These are phyloP conservation scores for Cucurbita pepo DNA, from an alignment of 306 rosid genomes.

Conservation along the genomic window DNA sequence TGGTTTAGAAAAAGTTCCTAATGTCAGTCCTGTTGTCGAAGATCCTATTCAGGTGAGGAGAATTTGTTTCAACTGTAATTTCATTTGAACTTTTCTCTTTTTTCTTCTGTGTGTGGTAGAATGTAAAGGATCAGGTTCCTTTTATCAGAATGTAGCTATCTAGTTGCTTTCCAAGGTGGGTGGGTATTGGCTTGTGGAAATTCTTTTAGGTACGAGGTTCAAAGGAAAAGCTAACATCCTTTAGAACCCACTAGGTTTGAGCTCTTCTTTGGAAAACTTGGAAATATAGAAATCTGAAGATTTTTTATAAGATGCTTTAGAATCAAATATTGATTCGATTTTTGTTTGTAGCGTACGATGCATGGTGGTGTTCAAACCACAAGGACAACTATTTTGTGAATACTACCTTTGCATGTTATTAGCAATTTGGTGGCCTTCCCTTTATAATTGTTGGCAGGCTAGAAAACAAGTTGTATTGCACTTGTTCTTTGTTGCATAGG, in stretches of 20 bases:
- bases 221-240: not conserved
- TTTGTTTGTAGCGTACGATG: not conserved
- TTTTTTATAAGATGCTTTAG: not conserved
- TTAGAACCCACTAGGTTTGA: not conserved
- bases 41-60: slow-evolving; percentile 67
- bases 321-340: not conserved
- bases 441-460: not conserved
- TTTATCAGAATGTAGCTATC: not conserved
- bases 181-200: not conserved
- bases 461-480: not conserved
- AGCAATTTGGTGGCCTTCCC: not conserved
- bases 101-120: not conserved
- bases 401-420: not conserved
- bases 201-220: not conserved
- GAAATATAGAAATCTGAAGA: not conserved
- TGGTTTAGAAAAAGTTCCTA: slow-evolving; percentile 20
- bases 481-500: not conserved
- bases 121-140: not conserved
- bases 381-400: not conserved
- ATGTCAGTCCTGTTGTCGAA: slow-evolving; percentile 30
- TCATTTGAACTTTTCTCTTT: not conserved
- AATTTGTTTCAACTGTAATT: not conserved
- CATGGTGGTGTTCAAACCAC: not conserved
- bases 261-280: not conserved
- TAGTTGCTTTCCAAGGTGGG: not conserved